Evolutionary conservation across 495 filamentous ascomycete genomes (phyloP), one percentile per base, ranked within the genome.

Genomic region (Penicillium roqueforti): DNA sequence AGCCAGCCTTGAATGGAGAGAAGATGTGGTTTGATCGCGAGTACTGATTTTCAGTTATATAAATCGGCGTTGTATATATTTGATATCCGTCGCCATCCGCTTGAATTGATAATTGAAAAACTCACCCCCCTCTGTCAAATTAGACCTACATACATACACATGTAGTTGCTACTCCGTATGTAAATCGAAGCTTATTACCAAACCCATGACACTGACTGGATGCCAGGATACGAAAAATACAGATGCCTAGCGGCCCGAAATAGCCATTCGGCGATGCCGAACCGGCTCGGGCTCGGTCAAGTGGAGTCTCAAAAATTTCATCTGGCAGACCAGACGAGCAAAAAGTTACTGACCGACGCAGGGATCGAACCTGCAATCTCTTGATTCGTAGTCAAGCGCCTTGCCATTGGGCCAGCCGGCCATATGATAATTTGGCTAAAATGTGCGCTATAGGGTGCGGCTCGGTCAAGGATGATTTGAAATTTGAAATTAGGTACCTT

Each of bases 301-400:
- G 49, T 51, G 49, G 49, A 51, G 49, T 26, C 49, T 13, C 25
- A 43, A 52, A 52, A 52, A 28, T 52, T 40, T 36, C 7, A 16
- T 50, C 22, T 36, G 20, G 1, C 20, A 0, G 23, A 36, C 25
- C 13, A 43, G 3, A 36, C 32, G 25, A 13, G 28, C 39, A 52
- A 49, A 52, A 52, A 52, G 6, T 14, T 42, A 51, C 51, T 68
- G 63, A 69, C 68, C 66, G 67, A 72, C 63, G 70, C 69, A 66
- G 70, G 67, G 66, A 57, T 69, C 61, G 60, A 67, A 62, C 70
- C 69, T 73, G 70, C 70, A 79, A 80, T 80, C 77, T 80, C 77
- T 80, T 80, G 77, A 80, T 80, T 80, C 80, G 80, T 83, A 83
- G 81, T 83, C 81, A 83, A 83, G 81, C 80, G 80, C 80, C 81